Conservation (phyloP, 345 rosid genomes). For the Citrus inodora region DNA sequence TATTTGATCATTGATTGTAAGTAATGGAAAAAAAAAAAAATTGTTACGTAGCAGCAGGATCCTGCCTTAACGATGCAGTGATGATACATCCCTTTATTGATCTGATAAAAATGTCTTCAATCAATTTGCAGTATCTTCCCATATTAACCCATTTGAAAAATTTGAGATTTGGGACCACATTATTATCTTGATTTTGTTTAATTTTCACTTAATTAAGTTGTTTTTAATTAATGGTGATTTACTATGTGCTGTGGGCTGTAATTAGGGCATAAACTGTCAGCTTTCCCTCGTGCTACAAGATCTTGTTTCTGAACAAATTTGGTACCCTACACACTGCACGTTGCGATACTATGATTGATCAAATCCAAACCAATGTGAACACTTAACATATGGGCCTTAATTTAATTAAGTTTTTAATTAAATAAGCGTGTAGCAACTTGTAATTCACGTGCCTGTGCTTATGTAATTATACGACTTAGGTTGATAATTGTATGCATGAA, state of each 20-base stretch:
- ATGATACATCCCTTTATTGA: constrained; percentile 34
- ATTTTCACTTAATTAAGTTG: not conserved
- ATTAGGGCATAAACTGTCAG: constrained; percentile 20
- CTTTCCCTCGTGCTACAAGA: constrained; percentile 30
- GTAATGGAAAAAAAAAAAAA: not conserved
- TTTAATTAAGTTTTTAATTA: not conserved
- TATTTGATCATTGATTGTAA: not conserved
- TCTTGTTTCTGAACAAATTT: constrained; percentile 13
- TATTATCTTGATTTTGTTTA: constrained; percentile 17
- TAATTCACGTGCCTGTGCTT: constrained; percentile 11
- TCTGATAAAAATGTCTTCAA: constrained; percentile 31
- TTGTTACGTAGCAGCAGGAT: constrained; percentile 25
- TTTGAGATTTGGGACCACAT: constrained; percentile 30
- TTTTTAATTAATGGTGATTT: constrained; percentile 11
- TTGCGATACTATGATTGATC: constrained; percentile 38
- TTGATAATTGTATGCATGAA: constrained; percentile 18
- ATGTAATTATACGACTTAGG: not conserved
- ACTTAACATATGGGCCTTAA: not conserved
- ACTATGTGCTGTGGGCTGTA: constrained; percentile 30
- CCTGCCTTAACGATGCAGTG: constrained; percentile 52
- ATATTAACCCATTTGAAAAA: not conserved
- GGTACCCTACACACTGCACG: constrained; percentile 28
- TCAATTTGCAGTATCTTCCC: constrained; percentile 2
- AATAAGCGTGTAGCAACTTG: not conserved
- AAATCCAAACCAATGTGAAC: constrained; percentile 15